Evolutionary conservation across 139 green algal genomes (phyloP), one percentile per base, ranked within the genome.

Genomic region (Limnomonas spitsbergensis): DNA sequence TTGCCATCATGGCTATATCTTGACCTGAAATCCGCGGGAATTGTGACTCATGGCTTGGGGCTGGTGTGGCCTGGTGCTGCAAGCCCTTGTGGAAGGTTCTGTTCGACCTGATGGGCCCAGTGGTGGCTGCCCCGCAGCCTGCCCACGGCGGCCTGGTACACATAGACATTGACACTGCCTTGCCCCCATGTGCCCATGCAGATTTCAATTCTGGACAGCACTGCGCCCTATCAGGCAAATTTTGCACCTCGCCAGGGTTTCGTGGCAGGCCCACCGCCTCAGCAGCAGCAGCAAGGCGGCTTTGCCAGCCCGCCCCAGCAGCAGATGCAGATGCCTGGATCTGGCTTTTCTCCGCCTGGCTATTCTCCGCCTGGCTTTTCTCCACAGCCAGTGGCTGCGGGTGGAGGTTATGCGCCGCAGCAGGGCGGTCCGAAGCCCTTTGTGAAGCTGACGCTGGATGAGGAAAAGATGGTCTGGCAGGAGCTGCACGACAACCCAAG

Each of bases 331-430:
- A n/a, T n/a, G n/a, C n/a, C n/a, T n/a, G n/a, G n/a, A n/a, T n/a
- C n/a, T n/a, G n/a, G n/a, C n/a, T n/a, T n/a, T n/a, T n/a, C n/a
- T n/a, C n/a, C n/a, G n/a, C n/a, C n/a, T n/a, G n/a, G n/a, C n/a
- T n/a, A n/a, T n/a, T n/a, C n/a, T n/a, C n/a, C n/a, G n/a, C n/a
- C n/a, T n/a, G n/a, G n/a, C n/a, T n/a, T n/a, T n/a, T n/a, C n/a
- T n/a, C n/a, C n/a, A n/a, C n/a, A n/a, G n/a, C n/a, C 56, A 69
- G 56, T 35, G 56, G 56, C 56, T 37, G 56, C 56, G 34, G 56
- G 20, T 37, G 56, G 9, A 54, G 42, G 42, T 9, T n/a, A n/a
- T n/a, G n/a, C 42, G 42, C 42, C 7, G 7, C 56, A 34, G 56
- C 56, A 69, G 7, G 4, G 6, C 56, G 14, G 56, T 9, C 7